Base-by-base conservation (phyloP, 768 basidiomycete species). In the Cystobasidium tubakii region DNA sequence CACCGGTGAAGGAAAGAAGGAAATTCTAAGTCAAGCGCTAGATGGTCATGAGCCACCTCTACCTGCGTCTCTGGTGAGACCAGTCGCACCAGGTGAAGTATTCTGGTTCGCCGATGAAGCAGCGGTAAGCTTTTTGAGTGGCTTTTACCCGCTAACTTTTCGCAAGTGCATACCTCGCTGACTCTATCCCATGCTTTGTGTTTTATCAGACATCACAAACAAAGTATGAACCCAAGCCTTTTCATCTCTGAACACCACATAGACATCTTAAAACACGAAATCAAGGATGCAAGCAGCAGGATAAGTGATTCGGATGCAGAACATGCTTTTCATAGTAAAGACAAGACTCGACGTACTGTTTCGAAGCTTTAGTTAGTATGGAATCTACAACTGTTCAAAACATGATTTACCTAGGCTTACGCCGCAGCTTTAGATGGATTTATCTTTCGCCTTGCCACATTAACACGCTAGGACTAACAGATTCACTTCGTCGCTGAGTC, bases 91-190 rank as follows among this genome's bases (percentile, higher is more conserved):
- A 25, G 95, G 95, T 34, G 88, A 90, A 67, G 85, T 96, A 36
- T 93, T 88, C 81, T 98, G 93, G 94, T 98, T 98, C 82, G 88
- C 90, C 42, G 93, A 97, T 82, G 88, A 91, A 62, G 88, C 87
- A 9, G 94, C 96, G 1, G 85, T 88, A 10, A 53, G 67, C 74
- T 25, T 27, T 25, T 27, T 34, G n/a, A 62, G 9, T 34, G 9
- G 19, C 39, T 6, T 39, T 6, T 39, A 39, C 15, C 39, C 44
- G n/a, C n/a, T n/a, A n/a, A n/a, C n/a, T n/a, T n/a, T n/a, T n/a
- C n/a, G n/a, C n/a, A n/a, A n/a, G n/a, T n/a, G n/a, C n/a, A n/a
- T n/a, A 43, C 15, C 31, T 31, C 15, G 34, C 63, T 65, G 63
- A 65, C 13, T 1, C 3, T 39, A 19, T 4, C 21, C 25, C 46